Evolutionary conservation across 441 rosid species (phyloP), one percentile per base, ranked within the genome.

Genomic region (Populus trichocarpa): DNA sequence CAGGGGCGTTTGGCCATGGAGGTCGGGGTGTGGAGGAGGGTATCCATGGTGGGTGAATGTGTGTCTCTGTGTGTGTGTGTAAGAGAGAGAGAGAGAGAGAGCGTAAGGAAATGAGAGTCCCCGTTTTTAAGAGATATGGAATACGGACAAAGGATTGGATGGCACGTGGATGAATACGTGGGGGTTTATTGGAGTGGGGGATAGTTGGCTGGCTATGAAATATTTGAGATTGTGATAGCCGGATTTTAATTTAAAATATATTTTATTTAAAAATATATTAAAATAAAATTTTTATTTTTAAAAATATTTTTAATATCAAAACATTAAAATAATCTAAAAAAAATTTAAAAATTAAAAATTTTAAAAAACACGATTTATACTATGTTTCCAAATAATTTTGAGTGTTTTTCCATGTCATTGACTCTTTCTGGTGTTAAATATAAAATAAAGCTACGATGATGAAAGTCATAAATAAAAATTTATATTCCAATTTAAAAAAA

Each of bases 1-100:
- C 94, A 90, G 32, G 87, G 89, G 46, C 92, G 91, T 68, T 90
- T 90, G 80, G 94, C 90, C 89, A 82, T 83, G 77, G 89, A 81
- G 16, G 77, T 59, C 2, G 80, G 77, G 75, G 77, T 59, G 84
- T 79, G 84, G 83, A 83, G 79, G 77, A 82, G 83, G 76, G 87
- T 35, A 83, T 88, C 92, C 90, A 88, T 80, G 67, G 86, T 38
- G 73, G 81, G 71, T 77, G 84, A 83, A 64, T 68, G 69, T 57
- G 28, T n/a, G n/a, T 20, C 1, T 23, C 0, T 30, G 35, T 1
- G 30, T 7, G 84, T 81, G 70, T 57, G 75, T 32, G 73, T 22
- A 25, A 4, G 42, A 2, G 53, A 20, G 71, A 33, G 36, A 22
- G 26, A 38, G 25, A 22, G 42, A 16, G 53, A 68, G 71, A 33